Evolutionary conservation across 2,329 filamentous ascomycete genomes (phyloP).

Genomic region (Akanthomyces uredinophilus): DNA sequence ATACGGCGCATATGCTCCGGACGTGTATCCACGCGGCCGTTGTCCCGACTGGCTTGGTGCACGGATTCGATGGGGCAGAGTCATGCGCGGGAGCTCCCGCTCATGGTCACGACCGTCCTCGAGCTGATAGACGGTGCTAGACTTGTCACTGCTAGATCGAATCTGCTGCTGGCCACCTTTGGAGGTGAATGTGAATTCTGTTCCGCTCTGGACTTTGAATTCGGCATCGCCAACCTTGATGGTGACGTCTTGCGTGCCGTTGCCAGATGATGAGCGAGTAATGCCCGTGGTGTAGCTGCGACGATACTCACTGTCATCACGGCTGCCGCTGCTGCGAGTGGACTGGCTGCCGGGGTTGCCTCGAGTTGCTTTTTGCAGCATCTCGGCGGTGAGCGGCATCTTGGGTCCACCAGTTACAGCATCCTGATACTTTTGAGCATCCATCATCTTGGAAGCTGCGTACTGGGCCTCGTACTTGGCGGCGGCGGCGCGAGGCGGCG

Average conservation of each 20-base stretch:
- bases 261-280: slow-evolving; percentile 44
- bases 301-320: slow-evolving; percentile 59
- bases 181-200: slow-evolving; percentile 52
- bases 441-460: slow-evolving; percentile 33
- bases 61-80: slow-evolving; percentile 39
- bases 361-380: slow-evolving; percentile 45
- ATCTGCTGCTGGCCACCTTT: slow-evolving; percentile 23
- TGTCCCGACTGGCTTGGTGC: slow-evolving; percentile 48
- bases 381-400: slow-evolving; percentile 51
- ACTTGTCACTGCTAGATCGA: slow-evolving; percentile 46
- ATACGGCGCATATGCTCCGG: slow-evolving; percentile 19
- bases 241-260: slow-evolving; percentile 54
- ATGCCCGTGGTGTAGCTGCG: slow-evolving; percentile 58
- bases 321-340: slow-evolving; percentile 54
- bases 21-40: slow-evolving; percentile 30
- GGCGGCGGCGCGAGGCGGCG: slow-evolving; percentile 29
- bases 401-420: slow-evolving; percentile 42
- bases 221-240: slow-evolving; percentile 55
- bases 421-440: slow-evolving; percentile 31
- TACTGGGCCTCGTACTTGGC: slow-evolving; percentile 31
- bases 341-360: slow-evolving; percentile 49
- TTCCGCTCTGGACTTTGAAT: slow-evolving; percentile 53
- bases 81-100: slow-evolving; percentile 32
- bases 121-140: slow-evolving; percentile 42
- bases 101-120: slow-evolving; percentile 43